These are phyloP conservation scores for Cajanus cajan DNA, from an alignment of 306 rosid species.

Conservation along the genomic window DNA sequence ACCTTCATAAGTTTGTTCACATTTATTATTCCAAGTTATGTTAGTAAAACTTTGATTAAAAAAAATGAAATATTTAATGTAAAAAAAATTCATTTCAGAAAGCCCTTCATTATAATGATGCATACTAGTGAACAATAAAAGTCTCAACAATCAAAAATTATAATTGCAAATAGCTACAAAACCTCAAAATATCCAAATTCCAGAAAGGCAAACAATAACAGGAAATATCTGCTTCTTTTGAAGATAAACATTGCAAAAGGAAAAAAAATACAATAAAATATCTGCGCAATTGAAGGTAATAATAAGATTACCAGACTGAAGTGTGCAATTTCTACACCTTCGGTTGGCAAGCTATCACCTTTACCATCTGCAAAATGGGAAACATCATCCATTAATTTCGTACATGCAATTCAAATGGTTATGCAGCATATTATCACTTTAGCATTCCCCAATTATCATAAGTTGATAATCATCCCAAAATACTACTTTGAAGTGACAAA, in stretches of 20 bases:
- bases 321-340: slow-evolving; percentile 82
- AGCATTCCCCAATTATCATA: slow-evolving; percentile 9
- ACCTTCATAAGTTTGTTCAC: slow-evolving; percentile 17
- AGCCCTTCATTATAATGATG: not conserved
- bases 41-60: not conserved
- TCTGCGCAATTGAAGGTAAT: slow-evolving; percentile 16
- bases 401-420: slow-evolving; percentile 20
- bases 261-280: slow-evolving; percentile 19
- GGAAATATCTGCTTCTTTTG: not conserved
- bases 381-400: slow-evolving; percentile 5
- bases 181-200: not conserved
- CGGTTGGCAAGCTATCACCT: slow-evolving; percentile 77
- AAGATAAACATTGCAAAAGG: not conserved
- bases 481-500: slow-evolving; percentile 7
- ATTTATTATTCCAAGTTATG: slow-evolving; percentile 1
- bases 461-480: slow-evolving; percentile 24
- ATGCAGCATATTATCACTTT: slow-evolving; percentile 3
- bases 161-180: not conserved
- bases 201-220: slow-evolving; percentile 10
- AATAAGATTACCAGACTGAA: slow-evolving; percentile 72
- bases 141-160: not conserved
- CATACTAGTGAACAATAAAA: not conserved
- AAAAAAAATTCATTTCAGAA: not conserved
- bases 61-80: not conserved
- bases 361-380: slow-evolving; percentile 60